These are phyloP conservation scores for Tremella fuciformis DNA, from an alignment of 768 basidiomycete species.

Conservation along the genomic window DNA sequence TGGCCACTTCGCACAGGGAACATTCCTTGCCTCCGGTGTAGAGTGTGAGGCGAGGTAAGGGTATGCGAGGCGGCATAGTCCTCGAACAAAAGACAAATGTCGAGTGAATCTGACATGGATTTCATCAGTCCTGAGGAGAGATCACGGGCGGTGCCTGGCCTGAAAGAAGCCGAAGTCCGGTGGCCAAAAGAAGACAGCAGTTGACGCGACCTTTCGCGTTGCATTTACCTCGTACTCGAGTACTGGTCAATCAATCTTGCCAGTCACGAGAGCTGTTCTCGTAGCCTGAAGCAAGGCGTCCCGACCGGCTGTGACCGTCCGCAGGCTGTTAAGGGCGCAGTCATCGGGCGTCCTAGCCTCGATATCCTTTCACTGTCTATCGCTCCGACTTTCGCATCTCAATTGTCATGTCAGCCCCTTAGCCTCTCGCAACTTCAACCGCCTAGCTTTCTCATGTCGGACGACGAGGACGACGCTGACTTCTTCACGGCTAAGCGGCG, in stretches of 20 bases:
- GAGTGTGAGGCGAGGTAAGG: slow-evolving; percentile 43
- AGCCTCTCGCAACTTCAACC: no score
- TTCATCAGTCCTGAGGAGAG: not conserved
- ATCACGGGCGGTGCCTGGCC: no score
- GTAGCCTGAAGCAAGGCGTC: no score
- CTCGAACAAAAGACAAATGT: not conserved
- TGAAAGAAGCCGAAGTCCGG: not conserved
- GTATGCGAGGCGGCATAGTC: slow-evolving; percentile 35
- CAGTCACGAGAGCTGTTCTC: no score
- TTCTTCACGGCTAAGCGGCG: slow-evolving; percentile 25
- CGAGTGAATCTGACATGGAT: not conserved
- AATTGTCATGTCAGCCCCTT: no score
- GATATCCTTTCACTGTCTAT: slow-evolving; percentile 8
- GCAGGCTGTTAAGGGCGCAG: no score
- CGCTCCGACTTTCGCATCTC: no score
- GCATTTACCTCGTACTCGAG: no score
- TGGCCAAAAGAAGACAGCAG: not conserved
- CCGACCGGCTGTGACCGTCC: no score
- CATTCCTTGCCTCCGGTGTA: slow-evolving; percentile 52
- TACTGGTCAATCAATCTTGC: no score
- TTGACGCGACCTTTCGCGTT: not conserved
- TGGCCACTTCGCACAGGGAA: slow-evolving; percentile 50
- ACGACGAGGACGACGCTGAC: slow-evolving; percentile 25
- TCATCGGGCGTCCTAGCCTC: no score
- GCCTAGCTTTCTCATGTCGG: slow-evolving; percentile 17